Conservation (phyloP, 306 rosid species). For the Quercus parvula region DNA sequence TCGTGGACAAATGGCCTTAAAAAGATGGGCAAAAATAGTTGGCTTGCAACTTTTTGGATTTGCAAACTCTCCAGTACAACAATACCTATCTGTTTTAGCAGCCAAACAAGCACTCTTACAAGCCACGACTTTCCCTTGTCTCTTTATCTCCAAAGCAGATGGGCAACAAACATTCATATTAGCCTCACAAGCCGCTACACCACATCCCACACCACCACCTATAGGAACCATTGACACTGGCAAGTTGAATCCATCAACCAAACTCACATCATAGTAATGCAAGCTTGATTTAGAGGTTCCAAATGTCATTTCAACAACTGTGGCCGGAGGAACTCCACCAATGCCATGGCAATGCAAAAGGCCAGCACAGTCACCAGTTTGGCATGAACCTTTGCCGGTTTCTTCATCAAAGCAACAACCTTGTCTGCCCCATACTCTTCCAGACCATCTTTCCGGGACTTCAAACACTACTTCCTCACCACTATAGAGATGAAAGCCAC, state of each 20-base stretch:
- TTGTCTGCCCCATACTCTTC: slow-evolving; percentile 76
- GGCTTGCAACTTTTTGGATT: slow-evolving; percentile 51
- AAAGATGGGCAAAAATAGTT: slow-evolving; percentile 39
- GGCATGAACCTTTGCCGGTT: slow-evolving; percentile 51
- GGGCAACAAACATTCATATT: slow-evolving; percentile 61
- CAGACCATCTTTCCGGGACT: slow-evolving; percentile 61
- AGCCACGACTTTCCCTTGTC: slow-evolving; percentile 54
- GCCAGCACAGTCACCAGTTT: slow-evolving; percentile 66
- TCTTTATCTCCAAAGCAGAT: slow-evolving; percentile 39
- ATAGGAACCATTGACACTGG: slow-evolving; percentile 51
- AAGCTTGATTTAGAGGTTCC: slow-evolving; percentile 46
- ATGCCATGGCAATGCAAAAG: slow-evolving; percentile 52
- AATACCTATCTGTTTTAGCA: slow-evolving; percentile 47
- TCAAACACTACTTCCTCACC: slow-evolving; percentile 43
- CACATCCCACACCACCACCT: slow-evolving; percentile 35
- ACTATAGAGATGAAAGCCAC: slow-evolving; percentile 60
- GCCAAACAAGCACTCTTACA: slow-evolving; percentile 85
- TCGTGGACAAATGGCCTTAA: slow-evolving; percentile 53
- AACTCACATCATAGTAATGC: slow-evolving; percentile 73
- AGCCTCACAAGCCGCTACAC: slow-evolving; percentile 53
- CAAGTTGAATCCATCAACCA: slow-evolving; percentile 71
- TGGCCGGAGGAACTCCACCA: slow-evolving; percentile 67
- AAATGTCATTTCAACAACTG: slow-evolving; percentile 60
- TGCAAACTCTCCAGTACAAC: slow-evolving; percentile 61
- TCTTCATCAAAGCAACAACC: slow-evolving; percentile 49